Base-by-base conservation (phyloP, 257 asterid species). In the Haberlea rhodopensis region DNA sequence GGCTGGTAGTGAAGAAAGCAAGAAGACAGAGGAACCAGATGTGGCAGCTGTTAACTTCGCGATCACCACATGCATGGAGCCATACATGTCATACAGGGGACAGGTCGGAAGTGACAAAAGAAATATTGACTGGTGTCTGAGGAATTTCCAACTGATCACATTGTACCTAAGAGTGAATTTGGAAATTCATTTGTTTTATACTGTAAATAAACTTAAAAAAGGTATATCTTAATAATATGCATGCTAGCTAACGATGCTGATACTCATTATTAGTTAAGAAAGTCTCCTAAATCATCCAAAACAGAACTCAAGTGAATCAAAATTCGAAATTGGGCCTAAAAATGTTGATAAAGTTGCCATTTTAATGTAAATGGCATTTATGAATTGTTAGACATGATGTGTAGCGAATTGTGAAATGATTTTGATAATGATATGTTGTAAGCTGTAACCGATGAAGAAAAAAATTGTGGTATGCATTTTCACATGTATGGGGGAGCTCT, bases 1-100 rank as follows among this genome's bases (percentile, higher is more conserved):
- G 82, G 79, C 63, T 62, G 37, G 72, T 66, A 2, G 84, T 70
- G 5, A 77, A 74, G 62, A 79, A 71, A 65, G 78, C 69, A 18
- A 78, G 85, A 57, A 72, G 77, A 68, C 76, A 84, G 56, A 87
- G 86, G 67, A 81, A 84, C 76, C 87, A 74, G 66, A 51, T 84
- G 57, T 86, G 95, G 95, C 95, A 94, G 9, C 76, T 86, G 63
- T 71, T 86, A 15, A 71, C 83, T 34, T 75, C 95, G 11, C 78
- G 87, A 71, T 86, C 95, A 27, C 91, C 96, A 13, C 94, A 84
- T 68, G 82, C 85, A 19, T 85, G 95, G 95, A 78, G 84, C 75
- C 75, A 81, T 40, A 82, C 81, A n/a, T n/a, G n/a, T n/a, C n/a
- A n/a, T n/a, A n/a, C n/a, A 23, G 80, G 81, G 31, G 76, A 53